A percentile compares a stretch with the other conserved stretches of the same genome.
Conservation (phyloP, 139 green algal species). For the Yamagishiella unicocca region DNA sequence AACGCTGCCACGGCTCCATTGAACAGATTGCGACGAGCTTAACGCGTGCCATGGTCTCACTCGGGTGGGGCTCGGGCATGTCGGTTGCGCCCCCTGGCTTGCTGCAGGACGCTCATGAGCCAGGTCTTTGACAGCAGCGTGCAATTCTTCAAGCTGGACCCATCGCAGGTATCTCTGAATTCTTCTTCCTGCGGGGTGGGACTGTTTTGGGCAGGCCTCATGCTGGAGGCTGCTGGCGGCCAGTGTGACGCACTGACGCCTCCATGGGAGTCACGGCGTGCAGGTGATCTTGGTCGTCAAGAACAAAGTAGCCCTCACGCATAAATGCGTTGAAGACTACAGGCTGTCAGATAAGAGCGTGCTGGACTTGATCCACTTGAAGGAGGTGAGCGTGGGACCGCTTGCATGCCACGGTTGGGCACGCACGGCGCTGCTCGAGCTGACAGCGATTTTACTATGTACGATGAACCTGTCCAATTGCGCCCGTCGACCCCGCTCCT, state of each 20-base stretch:
- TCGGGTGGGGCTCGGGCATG: too few species aligned
- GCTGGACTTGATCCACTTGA: conserved; percentile 41
- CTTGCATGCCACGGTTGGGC: too few species aligned
- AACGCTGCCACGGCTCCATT: neutral
- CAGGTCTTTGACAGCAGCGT: conserved; percentile 49
- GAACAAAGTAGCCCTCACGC: conserved; percentile 37
- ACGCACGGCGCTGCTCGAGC: too few species aligned
- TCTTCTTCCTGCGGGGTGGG: neutral
- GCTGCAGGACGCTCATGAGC: conserved; percentile 37
- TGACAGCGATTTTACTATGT: too few species aligned
- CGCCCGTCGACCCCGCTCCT: neutral
- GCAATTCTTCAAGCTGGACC: conserved; percentile 46
- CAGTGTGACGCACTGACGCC: neutral
- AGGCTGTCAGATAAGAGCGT: conserved; percentile 40
- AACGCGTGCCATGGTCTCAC: too few species aligned
- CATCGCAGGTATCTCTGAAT: conserved; percentile 11
- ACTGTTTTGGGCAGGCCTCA: neutral
- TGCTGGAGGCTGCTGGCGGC: neutral
- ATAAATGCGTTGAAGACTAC: conserved; percentile 50
- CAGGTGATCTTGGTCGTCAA: conserved; percentile 50
- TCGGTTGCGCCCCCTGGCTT: too few species aligned
- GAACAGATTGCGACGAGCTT: too few species aligned
- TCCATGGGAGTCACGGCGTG: neutral
- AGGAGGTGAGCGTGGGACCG: conserved; percentile 48
- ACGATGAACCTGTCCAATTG: too few species aligned